phyloP scores from a whole-genome alignment of 768 basidiomycete genomes.

The Calocera cornea region DNA sequence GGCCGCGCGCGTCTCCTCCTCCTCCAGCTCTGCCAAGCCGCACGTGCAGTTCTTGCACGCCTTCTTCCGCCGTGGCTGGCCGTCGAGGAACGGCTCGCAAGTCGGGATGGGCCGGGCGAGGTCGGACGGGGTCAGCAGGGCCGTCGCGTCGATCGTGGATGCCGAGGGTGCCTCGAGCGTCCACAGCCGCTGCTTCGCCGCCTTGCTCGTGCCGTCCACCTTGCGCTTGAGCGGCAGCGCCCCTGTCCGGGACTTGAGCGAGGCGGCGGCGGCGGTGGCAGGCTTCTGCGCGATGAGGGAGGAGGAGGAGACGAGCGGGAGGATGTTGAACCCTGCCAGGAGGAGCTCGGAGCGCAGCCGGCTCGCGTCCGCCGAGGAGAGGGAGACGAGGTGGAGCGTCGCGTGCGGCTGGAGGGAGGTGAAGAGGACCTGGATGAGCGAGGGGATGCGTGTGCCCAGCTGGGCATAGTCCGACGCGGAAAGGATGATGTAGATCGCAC shows the following conservation, averaged over 20 bases:
- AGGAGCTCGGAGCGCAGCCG: conserved; percentile 45
- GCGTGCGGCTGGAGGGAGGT: conserved; percentile 51
- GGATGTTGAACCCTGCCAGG: conserved; percentile 51
- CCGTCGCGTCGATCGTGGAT: conserved; percentile 66
- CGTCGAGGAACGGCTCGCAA: conserved; percentile 48
- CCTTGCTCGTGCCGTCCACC: conserved; percentile 40
- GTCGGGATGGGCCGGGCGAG: conserved; percentile 61
- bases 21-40: conserved; percentile 88
- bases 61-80: conserved; percentile 57
- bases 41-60: conserved; percentile 96
- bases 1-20: conserved; percentile 45
- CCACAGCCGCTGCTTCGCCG: conserved; percentile 84
- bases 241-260: conserved; percentile 27
- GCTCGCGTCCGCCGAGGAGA: conserved; percentile 30
- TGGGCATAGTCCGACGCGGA: conserved; percentile 46
- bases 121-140: conserved; percentile 73
- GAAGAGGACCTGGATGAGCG: conserved; percentile 48
- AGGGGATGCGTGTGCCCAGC: conserved; percentile 38
- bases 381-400: conserved; percentile 50
- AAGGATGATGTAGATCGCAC: conserved; percentile 56
- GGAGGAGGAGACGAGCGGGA: conserved; percentile 29
- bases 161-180: conserved; percentile 56
- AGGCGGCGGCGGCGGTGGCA: conserved; percentile 29
- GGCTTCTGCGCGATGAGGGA: conserved; percentile 62
- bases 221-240: conserved; percentile 25